Percentiles rank a stretch among this genome's conserved stretches.
phyloP scores from a whole-genome alignment of 495 filamentous ascomycete genomes.

The Rhypophila decipiens region DNA sequence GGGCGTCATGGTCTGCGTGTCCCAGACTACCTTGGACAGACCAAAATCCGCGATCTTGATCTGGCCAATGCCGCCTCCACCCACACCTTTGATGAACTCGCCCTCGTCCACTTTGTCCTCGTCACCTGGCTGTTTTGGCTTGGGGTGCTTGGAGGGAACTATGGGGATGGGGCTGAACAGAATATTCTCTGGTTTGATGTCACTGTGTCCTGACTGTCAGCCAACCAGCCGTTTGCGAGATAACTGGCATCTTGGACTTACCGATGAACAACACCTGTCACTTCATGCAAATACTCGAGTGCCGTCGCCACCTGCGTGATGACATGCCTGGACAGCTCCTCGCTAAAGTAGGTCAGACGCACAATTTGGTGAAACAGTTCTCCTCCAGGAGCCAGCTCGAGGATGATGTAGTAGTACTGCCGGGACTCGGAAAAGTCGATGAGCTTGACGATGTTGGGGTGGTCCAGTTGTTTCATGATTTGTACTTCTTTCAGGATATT shows the following conservation, averaged over 20 bases:
- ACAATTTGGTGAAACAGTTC: slow-evolving; percentile 99
- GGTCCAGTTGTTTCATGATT: slow-evolving; percentile 95
- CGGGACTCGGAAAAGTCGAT: slow-evolving; percentile 88
- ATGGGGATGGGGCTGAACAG: slow-evolving; percentile 84
- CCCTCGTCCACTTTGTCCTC: slow-evolving; percentile 98
- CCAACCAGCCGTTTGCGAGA: not conserved
- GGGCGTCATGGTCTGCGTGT: slow-evolving; percentile 97
- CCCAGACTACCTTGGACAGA: slow-evolving; percentile 96
- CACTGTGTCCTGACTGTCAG: slow-evolving; percentile 45
- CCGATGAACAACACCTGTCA: slow-evolving; percentile 93
- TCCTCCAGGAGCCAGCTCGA: slow-evolving; percentile 91
- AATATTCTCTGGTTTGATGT: slow-evolving; percentile 98
- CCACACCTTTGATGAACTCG: slow-evolving; percentile 77
- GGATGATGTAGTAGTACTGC: slow-evolving; percentile 95
- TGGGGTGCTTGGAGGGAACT: slow-evolving; percentile 70
- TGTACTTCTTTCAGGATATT: slow-evolving; percentile 98
- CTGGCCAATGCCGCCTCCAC: slow-evolving; percentile 84
- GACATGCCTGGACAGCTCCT: slow-evolving; percentile 89
- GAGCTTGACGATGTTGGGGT: slow-evolving; percentile 89
- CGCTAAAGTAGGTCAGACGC: slow-evolving; percentile 95
- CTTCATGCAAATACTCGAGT: slow-evolving; percentile 89
- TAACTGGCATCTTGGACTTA: slow-evolving; percentile 39
- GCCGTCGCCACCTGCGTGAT: slow-evolving; percentile 91
- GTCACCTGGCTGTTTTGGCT: slow-evolving; percentile 73
- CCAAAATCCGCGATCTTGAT: slow-evolving; percentile 99